Evolutionary conservation across 2,329 filamentous ascomycete genomes (phyloP), one percentile per base, ranked within the genome.

Genomic region (Conoideocrella luteorostrata): DNA sequence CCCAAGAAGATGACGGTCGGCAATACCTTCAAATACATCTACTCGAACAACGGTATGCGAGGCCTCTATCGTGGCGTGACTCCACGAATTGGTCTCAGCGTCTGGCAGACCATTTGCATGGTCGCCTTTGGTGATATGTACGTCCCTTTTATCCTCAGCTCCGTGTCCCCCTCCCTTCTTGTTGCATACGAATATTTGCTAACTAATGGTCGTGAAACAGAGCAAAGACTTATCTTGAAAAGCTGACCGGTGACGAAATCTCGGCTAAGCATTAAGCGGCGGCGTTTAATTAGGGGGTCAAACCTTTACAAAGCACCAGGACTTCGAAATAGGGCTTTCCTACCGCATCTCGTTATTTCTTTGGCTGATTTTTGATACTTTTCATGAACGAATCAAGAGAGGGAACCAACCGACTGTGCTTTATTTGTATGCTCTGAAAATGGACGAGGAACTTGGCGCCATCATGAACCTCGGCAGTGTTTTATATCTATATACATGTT

Each of bases 21-120:
- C 56, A 95, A 89, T 69, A 83, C 82, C 45, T 76, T 80, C 66
- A 73, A 65, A 58, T 98, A 98, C 72, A 97, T 98, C 67, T 97
- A 97, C 73, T 63, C 77, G 55, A 80, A 78, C 63, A 96, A 95
- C 68, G 93, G 93, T 49, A 38, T 97, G 61, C 86, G 82, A 74
- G 93, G 93, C 61, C 76, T 98, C 53, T 98, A 98, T 78, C 88
- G 93, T 62, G 93, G 93, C 62, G 91, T 98, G 52, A 77, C 88
- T 55, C 93, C 93, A 58, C 84, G 93, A 66, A 90, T 98, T 64
- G 90, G 90, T 56, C 82, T 98, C 52, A 85, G 93, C 63, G 80
- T 98, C 72, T 98, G 93, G 93, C 93, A 98, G 78, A 98, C 93
- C 50, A 86, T 98, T 62, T 98, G 93, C 78, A 98, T 98, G 93